Base-by-base conservation (phyloP, 768 basidiomycete genomes). In the Collybia nuda region DNA sequence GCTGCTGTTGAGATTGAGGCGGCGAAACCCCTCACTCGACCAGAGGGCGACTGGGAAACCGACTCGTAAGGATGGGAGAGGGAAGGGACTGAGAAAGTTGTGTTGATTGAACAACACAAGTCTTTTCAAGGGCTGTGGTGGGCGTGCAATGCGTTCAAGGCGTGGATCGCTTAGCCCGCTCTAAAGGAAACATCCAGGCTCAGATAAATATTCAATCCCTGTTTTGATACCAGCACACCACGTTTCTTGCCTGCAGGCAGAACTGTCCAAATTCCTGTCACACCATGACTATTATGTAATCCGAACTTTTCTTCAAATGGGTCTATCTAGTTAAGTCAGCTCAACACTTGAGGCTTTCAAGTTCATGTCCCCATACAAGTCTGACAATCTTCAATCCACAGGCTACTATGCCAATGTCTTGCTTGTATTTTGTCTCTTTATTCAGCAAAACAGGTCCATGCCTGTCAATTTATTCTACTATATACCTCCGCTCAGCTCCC, bases 171-270 rank as follows among this genome's bases (percentile, higher is more conserved):
- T 80, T 80, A 75, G 70, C 71, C 73, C 69, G 67, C 65, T 63
- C 65, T 63, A 65, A 63, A 46, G 57, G 58, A 52, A 54, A 56
- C 53, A 62, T 64, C 66, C 70, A 72, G 76, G 73, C 68, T 69
- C 71, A 71, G 68, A 67, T 57, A 64, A 74, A 73, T 75, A 73
- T 70, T 69, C 63, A 61, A 70, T 71, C 67, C 68, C 72, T 72
- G 63, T 75, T 85, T 80, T 77, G 79, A 82, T 81, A 72, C 68
- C 67, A 72, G 67, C 69, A 68, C 79, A 71, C 70, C 78, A 87
- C 85, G 85, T 85, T 85, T 76, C 73, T 69, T 83, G 85, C 85
- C 85, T 86, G 82, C 83, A 86, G 84, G 85, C 84, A 79, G 63
- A 60, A 68, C 56, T 68, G 64, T 73, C 74, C 72, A 64, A 63